Base-by-base conservation (phyloP, 331 rosid genomes). In the Telfairia occidentalis region DNA sequence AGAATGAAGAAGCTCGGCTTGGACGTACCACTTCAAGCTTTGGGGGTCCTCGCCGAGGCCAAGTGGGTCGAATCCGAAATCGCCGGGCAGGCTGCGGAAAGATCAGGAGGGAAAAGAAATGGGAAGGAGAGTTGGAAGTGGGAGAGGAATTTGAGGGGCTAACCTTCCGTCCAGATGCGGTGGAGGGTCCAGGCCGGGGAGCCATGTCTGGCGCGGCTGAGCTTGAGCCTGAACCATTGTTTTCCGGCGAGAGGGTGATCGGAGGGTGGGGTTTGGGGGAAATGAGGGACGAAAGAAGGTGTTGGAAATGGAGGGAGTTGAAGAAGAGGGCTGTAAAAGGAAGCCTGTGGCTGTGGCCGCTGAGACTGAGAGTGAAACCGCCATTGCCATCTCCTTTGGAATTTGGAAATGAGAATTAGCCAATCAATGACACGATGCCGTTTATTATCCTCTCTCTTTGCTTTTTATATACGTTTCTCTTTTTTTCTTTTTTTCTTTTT, bases 21-120 rank as follows among this genome's bases (percentile, higher is more conserved):
- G 99, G 77, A 95, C 99, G 77, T 84, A 95, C 99, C 96, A 95
- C 82, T 80, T 92, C 85, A 95, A 84, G 89, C 87, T 95, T 29
- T 76, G 82, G 0, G 96, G 96, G 82, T 95, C 96, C 82, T 95
- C 96, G 48, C 84, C 98, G 34, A 95, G 98, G 28, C 97, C 97
- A 71, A 95, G 96, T 40, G 97, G 98, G 85, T 95, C 98, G 57
- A 91, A 95, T 35, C 98, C 98, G 32, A 49, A 92, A 87, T 95
- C 98, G 61, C 98, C 96, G 15, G 93, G 81, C 75, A 95, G 81
- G 75, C 93, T 92, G 78, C 52, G 10, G 1, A 19, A 48, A 71
- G 55, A 54, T 53, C 52, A 78, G 59, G 34, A n/a, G 40, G 63
- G 52, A 58, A 63, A n/a, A n/a, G n/a, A n/a, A n/a, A n/a, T n/a